These are phyloP conservation scores for Balansia obtecta DNA, from an alignment of 2,329 filamentous ascomycete species.

Conservation along the genomic window DNA sequence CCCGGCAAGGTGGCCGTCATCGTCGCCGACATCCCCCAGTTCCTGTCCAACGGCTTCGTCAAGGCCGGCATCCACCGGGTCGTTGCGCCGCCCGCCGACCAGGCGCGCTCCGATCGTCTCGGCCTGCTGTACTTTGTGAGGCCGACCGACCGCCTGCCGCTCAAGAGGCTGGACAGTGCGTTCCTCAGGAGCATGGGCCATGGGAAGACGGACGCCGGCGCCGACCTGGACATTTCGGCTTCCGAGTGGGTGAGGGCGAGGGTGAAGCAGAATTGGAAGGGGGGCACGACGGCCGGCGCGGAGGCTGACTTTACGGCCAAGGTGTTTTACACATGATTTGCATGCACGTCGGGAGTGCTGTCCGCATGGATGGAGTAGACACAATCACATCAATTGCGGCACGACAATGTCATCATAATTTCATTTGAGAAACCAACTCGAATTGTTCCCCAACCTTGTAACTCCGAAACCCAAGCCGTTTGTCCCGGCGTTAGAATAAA, in stretches of 20 bases:
- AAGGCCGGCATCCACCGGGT: conserved; percentile 5
- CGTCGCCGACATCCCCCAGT: conserved; percentile 2
- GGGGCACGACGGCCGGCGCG: not conserved
- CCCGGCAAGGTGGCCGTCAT: conserved; percentile 6
- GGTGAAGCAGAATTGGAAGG: conserved; percentile 4
- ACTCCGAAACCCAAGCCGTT: conserved; percentile 25
- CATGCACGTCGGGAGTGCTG: too few relatives aligned
- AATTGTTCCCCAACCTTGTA: conserved; percentile 26
- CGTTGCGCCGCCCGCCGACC: conserved; percentile 1
- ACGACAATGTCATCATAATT: conserved; percentile 22
- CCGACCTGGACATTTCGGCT: conserved; percentile 3
- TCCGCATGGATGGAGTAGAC: not conserved
- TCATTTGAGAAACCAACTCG: conserved; percentile 21
- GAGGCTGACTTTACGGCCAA: conserved; percentile 5
- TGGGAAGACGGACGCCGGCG: not conserved
- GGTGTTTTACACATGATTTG: conserved; percentile 4
- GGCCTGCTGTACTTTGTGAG: conserved; percentile 5
- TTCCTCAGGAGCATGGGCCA: conserved; percentile 1
- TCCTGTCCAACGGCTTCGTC: conserved; percentile 3
- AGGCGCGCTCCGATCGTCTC: conserved; percentile 3
- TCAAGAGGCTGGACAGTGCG: conserved; percentile 1
- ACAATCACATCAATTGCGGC: not conserved
- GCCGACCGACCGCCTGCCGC: conserved; percentile 2
- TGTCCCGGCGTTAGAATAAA: conserved; percentile 2
- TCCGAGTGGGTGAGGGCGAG: conserved; percentile 4